phyloP scores from a whole-genome alignment of 202 grass and related monocot genomes.

The Zizania palustris region DNA sequence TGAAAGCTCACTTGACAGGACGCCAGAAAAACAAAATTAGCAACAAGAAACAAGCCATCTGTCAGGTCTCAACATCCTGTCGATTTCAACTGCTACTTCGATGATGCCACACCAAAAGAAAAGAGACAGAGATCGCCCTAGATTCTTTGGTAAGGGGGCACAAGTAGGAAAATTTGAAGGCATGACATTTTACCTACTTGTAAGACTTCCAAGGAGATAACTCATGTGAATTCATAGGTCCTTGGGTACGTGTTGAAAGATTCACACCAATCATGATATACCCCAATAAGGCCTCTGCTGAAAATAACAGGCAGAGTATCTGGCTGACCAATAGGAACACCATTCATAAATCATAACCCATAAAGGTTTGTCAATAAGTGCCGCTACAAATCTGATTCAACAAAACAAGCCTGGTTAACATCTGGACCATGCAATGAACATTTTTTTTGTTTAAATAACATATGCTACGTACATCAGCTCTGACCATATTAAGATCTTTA shows the following conservation, averaged over 20 bases:
- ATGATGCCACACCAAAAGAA: constrained; percentile 67
- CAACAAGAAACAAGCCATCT: constrained; percentile 85
- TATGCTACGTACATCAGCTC: too few relatives aligned
- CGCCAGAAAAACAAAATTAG: constrained; percentile 78
- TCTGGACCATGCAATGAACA: not conserved
- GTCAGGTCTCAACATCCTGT: constrained; percentile 83
- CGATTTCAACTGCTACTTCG: constrained; percentile 72
- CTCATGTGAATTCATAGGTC: constrained; percentile 88
- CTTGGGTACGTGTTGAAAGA: constrained; percentile 90
- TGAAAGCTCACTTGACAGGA: constrained; percentile 39
- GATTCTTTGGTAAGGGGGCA: constrained; percentile 1
- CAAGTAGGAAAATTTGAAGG: constrained; percentile 8
- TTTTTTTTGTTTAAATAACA: constrained; percentile 4
- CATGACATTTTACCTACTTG: constrained; percentile 47
- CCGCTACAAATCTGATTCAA: constrained; percentile 77
- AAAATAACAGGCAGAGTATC: constrained; percentile 83
- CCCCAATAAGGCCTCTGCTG: constrained; percentile 86
- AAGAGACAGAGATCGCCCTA: constrained; percentile 6
- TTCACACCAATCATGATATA: constrained; percentile 97
- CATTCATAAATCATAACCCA: constrained; percentile 99
- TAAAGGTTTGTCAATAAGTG: constrained; percentile 64
- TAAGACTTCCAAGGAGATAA: constrained; percentile 67
- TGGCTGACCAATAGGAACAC: constrained; percentile 58
- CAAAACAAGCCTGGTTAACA: constrained; percentile 45
- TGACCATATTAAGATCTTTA: not conserved